A percentile compares a stretch with the other conserved stretches of the same genome.
These are phyloP conservation scores for Saccharomycopsis sp. DNA, from an alignment of 805 yeast genomes.

Conservation along the genomic window DNA sequence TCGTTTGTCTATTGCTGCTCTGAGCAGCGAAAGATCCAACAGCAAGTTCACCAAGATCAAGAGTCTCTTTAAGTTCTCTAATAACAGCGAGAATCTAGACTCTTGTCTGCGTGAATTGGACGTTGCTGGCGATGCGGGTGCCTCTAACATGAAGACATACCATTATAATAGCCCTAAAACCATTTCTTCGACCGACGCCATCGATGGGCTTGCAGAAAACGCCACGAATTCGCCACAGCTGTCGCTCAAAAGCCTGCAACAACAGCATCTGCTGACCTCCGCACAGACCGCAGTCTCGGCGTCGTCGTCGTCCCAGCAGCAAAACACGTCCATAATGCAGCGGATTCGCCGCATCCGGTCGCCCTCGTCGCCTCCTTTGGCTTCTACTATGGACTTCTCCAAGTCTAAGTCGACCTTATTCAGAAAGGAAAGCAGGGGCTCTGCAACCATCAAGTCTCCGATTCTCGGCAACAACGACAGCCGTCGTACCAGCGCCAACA, in stretches of 20 bases:
- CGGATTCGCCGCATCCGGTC: slow-evolving; percentile 32
- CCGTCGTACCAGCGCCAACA: slow-evolving; percentile 7
- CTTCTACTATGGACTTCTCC: background rate
- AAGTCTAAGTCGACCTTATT: background rate
- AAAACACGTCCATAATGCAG: too few species aligned
- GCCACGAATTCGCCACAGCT: background rate
- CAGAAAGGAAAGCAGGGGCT: slow-evolving; percentile 4
- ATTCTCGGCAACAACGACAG: background rate
- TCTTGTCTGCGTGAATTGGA: background rate
- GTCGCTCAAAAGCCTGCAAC: slow-evolving; percentile 1
- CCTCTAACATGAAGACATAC: slow-evolving; percentile 1
- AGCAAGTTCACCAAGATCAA: slow-evolving; percentile 29
- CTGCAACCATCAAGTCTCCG: slow-evolving; percentile 3
- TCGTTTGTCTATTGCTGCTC: background rate
- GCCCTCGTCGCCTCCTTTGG: slow-evolving; percentile 30
- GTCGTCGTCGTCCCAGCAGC: too few species aligned
- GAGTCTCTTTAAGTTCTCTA: slow-evolving; percentile 27
- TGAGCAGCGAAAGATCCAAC: slow-evolving; percentile 7
- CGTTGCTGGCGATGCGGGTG: slow-evolving; percentile 10
- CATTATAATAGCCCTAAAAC: background rate
- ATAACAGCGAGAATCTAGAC: slow-evolving; percentile 14
- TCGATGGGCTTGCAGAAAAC: background rate
- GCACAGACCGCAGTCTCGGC: slow-evolving; percentile 4
- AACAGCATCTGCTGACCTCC: slow-evolving; percentile 20
- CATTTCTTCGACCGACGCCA: background rate